Base-by-base conservation (phyloP, 371 early-diverging fungal species). In the Rhizopus sp. region DNA sequence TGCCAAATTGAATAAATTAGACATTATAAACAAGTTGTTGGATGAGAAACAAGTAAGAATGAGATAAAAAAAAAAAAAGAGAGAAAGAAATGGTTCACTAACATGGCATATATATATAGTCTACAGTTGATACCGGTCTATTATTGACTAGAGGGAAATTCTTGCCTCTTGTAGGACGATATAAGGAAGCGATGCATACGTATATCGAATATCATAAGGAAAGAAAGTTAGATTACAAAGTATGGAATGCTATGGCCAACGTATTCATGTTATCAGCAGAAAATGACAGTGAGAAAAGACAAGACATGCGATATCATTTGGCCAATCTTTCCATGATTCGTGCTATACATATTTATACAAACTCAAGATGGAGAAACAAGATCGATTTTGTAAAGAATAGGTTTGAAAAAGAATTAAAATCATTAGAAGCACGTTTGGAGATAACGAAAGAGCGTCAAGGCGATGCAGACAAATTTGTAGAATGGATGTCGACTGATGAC, bases 181-280 rank as follows among this genome's bases (percentile, higher is more conserved):
- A 64, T 10, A 47, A 37, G 1, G 79, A 75, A 41, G 76, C 72
- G 5, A 47, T 78, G 29, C 38, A 66, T 38, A 57, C 57, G 4
- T 60, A 72, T 33, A 55, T 78, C 0, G 57, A 60, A 15, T 78
- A 78, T 46, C 63, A 70, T 31, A 58, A 57, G 39, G 48, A 64
- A 32, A 64, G 79, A 16, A 66, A 65, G 17, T 52, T 64, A 10
- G 76, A 78, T 53, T 78, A 78, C 53, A 45, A 63, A 37, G 63
- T 69, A 23, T 78, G 74, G 76, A 39, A 50, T 12, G 50, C 52
- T 4, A 62, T 72, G 51, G 75, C 72, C 2, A 39, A 47, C 3
- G 33, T 65, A 12, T 67, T 68, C 51, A 60, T 68, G 55, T 34
- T 49, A 23, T 53, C 55, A 7, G 55, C 57, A 38, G 33, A 23